phyloP scores from a whole-genome alignment of 345 rosid genomes.

The Salix suchowensis region DNA sequence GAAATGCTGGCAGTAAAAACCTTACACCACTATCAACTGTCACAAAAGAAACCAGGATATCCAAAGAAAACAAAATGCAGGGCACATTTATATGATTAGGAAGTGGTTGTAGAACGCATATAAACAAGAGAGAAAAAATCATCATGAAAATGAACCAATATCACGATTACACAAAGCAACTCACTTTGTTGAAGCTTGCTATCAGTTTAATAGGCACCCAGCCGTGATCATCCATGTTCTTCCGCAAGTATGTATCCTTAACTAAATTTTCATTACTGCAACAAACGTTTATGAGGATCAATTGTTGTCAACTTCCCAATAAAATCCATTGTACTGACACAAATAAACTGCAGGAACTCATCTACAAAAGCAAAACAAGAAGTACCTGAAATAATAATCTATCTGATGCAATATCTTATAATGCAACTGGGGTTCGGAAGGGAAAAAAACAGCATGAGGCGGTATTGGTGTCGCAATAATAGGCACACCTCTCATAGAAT shows the following conservation, averaged over 20 bases:
- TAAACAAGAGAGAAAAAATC: background rate
- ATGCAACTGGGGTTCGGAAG: conserved; percentile 51
- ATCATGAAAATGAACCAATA: conserved; percentile 8
- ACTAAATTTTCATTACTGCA: conserved; percentile 81
- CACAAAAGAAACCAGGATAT: background rate
- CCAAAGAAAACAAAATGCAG: background rate
- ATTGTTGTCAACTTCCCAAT: conserved; percentile 14
- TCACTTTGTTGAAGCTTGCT: conserved; percentile 80
- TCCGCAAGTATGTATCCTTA: conserved; percentile 70
- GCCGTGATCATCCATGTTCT: conserved; percentile 84
- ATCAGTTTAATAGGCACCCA: conserved; percentile 64
- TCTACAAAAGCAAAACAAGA: background rate
- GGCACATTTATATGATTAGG: background rate
- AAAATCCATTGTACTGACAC: background rate
- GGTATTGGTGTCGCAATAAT: conserved; percentile 38
- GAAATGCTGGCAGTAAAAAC: background rate
- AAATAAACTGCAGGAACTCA: background rate
- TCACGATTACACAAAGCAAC: conserved; percentile 22
- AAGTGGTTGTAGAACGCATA: background rate
- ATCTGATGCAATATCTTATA: conserved; percentile 56
- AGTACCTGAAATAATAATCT: conserved; percentile 79
- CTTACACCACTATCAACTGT: background rate
- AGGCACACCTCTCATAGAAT: conserved; percentile 40
- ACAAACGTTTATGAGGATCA: conserved; percentile 17
- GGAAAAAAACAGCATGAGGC: conserved; percentile 44